A percentile compares a stretch with the other conserved stretches of the same genome.
Conservation (phyloP, 495 filamentous ascomycete species). For the Haplographium delicatum region DNA sequence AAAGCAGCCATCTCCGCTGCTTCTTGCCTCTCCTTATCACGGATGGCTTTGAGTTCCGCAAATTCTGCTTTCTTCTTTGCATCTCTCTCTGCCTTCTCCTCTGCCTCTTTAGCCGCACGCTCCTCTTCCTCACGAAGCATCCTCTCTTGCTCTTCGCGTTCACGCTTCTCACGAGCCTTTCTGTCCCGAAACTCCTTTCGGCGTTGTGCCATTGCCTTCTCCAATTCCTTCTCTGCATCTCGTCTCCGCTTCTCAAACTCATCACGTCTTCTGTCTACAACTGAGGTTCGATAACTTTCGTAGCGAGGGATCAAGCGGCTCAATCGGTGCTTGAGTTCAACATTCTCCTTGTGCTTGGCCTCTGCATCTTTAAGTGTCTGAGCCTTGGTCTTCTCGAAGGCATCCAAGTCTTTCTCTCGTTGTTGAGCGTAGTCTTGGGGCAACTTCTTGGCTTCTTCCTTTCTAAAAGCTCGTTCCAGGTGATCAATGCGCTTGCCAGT, state of each 20-base stretch:
- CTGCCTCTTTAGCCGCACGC: slow-evolving; percentile 67
- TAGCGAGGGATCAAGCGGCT: slow-evolving; percentile 74
- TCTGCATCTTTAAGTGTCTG: slow-evolving; percentile 76
- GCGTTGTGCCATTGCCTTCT: slow-evolving; percentile 81
- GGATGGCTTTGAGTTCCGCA: slow-evolving; percentile 70
- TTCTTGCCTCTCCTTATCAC: slow-evolving; percentile 76
- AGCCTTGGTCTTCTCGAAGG: slow-evolving; percentile 71
- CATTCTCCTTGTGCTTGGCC: slow-evolving; percentile 81
- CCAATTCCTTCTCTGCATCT: slow-evolving; percentile 81
- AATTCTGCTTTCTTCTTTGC: slow-evolving; percentile 58
- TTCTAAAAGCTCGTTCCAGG: slow-evolving; percentile 91
- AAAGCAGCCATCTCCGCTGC: slow-evolving; percentile 41
- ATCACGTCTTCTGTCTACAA: slow-evolving; percentile 81
- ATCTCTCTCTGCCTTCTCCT: slow-evolving; percentile 69
- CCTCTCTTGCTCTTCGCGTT: slow-evolving; percentile 76
- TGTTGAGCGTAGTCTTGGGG: slow-evolving; percentile 80
- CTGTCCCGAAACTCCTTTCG: slow-evolving; percentile 77
- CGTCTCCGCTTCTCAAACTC: slow-evolving; percentile 92
- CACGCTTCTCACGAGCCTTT: slow-evolving; percentile 66
- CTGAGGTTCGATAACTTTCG: slow-evolving; percentile 70
- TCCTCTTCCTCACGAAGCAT: slow-evolving; percentile 78
- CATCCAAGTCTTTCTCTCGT: slow-evolving; percentile 69
- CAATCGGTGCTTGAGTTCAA: slow-evolving; percentile 88
- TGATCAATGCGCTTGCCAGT: slow-evolving; percentile 97
- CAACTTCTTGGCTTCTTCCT: slow-evolving; percentile 90